Conservation (phyloP, 805 yeast genomes). For the Sugiyamaella qingdaonensis region DNA sequence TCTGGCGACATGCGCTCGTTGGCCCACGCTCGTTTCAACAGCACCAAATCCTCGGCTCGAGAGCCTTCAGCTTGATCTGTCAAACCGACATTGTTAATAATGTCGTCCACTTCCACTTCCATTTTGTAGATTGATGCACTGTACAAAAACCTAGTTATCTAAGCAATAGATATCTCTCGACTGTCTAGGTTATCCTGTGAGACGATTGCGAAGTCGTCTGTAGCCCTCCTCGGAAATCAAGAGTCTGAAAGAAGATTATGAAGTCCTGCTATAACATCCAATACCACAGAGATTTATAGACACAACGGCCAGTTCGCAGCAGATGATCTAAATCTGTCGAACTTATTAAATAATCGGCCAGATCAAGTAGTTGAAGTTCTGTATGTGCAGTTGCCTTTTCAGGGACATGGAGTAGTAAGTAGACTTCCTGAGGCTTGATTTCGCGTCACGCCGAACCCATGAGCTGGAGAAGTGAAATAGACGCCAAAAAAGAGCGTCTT, state of each 20-base stretch:
- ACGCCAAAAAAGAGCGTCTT: slow-evolving; percentile 48
- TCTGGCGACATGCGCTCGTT: slow-evolving; percentile 86
- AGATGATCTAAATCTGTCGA: neutral
- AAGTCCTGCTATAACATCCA: no score
- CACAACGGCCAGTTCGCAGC: neutral
- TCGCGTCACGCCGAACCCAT: slow-evolving; percentile 9
- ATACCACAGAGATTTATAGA: no score
- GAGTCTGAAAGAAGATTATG: no score
- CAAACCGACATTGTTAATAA: slow-evolving; percentile 19
- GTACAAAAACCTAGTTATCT: no score
- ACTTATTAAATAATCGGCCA: neutral
- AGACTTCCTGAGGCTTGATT: neutral
- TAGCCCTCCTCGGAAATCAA: no score
- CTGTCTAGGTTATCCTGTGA: no score
- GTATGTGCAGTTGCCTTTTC: no score
- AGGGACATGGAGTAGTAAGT: neutral
- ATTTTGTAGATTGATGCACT: neutral
- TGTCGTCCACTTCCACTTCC: slow-evolving; percentile 21
- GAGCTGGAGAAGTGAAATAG: slow-evolving; percentile 43
- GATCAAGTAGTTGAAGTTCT: no score
- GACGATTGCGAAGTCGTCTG: no score
- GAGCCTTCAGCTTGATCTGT: slow-evolving; percentile 47
- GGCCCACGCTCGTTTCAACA: slow-evolving; percentile 64
- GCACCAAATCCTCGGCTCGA: slow-evolving; percentile 43
- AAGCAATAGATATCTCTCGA: no score